Evolutionary conservation across 1,284 basidiomycete species (phyloP).

Genomic region (Serendipita sp.): DNA sequence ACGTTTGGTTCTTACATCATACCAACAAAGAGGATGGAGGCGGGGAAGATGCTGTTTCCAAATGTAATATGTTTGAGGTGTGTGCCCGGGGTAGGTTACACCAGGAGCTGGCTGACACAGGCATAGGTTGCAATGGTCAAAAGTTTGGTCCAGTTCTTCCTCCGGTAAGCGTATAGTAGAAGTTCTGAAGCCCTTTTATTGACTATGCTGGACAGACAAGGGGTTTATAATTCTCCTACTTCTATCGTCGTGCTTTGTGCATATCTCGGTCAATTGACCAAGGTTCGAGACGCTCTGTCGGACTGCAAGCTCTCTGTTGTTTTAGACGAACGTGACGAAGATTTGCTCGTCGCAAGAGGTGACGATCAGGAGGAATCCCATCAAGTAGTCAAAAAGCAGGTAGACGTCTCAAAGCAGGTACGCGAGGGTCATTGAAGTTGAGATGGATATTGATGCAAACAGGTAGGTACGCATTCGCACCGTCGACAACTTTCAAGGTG

Average conservation of each 20-base stretch:
- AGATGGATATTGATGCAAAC: conserved; percentile 9
- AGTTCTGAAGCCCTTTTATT: background rate
- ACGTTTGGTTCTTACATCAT: conserved; percentile 49
- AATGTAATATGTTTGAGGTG: conserved; percentile 54
- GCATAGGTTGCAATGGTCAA: conserved; percentile 50
- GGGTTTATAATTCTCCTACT: conserved; percentile 41
- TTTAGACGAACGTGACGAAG: conserved; percentile 56
- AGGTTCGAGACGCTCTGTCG: conserved; percentile 36
- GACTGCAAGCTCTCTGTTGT: conserved; percentile 36
- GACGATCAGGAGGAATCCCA: conserved; percentile 24
- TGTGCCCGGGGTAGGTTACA: background rate
- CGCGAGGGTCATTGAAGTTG: conserved; percentile 11
- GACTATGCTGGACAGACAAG: conserved; percentile 28
- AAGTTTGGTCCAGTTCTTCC: conserved; percentile 53
- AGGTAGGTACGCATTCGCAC: conserved; percentile 50
- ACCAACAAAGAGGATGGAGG: conserved; percentile 37
- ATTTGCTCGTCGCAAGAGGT: conserved; percentile 35
- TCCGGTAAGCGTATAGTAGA: conserved; percentile 28
- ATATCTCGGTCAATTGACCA: conserved; percentile 56
- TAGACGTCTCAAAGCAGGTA: conserved; percentile 37
- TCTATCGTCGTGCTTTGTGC: conserved; percentile 64
- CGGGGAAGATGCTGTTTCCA: conserved; percentile 42
- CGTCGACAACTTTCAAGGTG: conserved; percentile 64
- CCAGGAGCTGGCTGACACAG: background rate
- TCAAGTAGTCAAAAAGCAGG: conserved; percentile 24